These are phyloP conservation scores for Malus hybrid DNA, from an alignment of 331 rosid genomes.

Conservation along the genomic window DNA sequence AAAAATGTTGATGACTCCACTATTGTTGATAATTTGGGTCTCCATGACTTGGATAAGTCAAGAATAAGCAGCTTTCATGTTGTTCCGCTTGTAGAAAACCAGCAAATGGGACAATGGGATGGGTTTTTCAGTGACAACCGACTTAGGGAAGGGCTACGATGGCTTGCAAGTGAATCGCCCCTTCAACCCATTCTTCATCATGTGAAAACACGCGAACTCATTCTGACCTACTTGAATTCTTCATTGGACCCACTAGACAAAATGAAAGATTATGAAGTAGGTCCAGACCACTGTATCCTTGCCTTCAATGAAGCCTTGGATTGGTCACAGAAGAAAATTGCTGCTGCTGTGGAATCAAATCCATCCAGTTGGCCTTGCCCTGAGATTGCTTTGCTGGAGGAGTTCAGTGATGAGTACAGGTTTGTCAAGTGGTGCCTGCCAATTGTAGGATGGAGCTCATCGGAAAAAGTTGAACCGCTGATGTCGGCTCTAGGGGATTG, in stretches of 20 bases:
- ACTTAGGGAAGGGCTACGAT: conserved; percentile 70
- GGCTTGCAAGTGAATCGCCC: conserved; percentile 88
- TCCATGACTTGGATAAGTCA: conserved; percentile 51
- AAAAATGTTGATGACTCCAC: conserved; percentile 28
- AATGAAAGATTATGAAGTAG: conserved; percentile 37
- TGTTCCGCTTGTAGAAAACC: conserved; percentile 53
- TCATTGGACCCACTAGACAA: conserved; percentile 33
- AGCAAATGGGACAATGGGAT: conserved; percentile 29
- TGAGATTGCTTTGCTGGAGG: conserved; percentile 52
- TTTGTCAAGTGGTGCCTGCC: conserved; percentile 41
- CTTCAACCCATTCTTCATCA: conserved; percentile 42
- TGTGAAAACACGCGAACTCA: conserved; percentile 52
- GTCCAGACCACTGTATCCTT: conserved; percentile 57
- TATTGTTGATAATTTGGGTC: conserved; percentile 54
- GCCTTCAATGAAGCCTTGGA: conserved; percentile 79
- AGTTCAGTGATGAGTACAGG: conserved; percentile 37
- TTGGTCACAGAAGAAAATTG: conserved; percentile 43
- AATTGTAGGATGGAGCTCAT: conserved; percentile 68
- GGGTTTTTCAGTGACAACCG: conserved; percentile 69
- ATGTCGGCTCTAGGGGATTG: conserved; percentile 40
- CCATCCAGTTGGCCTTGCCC: conserved; percentile 74
- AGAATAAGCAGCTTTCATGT: conserved; percentile 47
- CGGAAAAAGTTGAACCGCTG: conserved; percentile 43
- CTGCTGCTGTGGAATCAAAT: conserved; percentile 49
- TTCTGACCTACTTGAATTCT: conserved; percentile 48